Conservation (phyloP, 371 early-diverging fungal genomes). For the Gilbertella persicaria region DNA sequence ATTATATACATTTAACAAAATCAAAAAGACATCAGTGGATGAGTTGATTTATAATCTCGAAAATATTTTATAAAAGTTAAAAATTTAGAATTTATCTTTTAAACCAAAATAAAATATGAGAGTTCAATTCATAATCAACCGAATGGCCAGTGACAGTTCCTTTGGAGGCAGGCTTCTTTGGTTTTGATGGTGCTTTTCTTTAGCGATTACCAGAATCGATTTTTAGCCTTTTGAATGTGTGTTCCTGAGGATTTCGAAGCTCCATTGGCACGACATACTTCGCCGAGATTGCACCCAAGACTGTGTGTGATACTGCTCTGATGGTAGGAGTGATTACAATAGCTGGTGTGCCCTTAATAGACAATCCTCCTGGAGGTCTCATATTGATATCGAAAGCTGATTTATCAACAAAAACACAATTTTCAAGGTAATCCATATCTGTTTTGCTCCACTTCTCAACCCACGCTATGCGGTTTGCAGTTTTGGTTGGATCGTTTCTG, state of each 20-base stretch:
- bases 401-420: no score
- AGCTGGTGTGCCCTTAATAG: slow-evolving; percentile 9
- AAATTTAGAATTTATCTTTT: no score
- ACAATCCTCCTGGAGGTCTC: slow-evolving; percentile 9
- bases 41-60: no score
- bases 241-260: slow-evolving; percentile 14
- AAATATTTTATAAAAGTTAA: no score
- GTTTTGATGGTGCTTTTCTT: slow-evolving; percentile 17
- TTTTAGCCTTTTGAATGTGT: slow-evolving; percentile 8
- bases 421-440: slow-evolving; percentile 17
- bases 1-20: no score
- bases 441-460: slow-evolving; percentile 7
- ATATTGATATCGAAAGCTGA: slow-evolving; percentile 21
- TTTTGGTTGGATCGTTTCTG: slow-evolving; percentile 10
- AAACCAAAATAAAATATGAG: no score
- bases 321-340: slow-evolving; percentile 8
- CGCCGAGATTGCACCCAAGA: slow-evolving; percentile 12
- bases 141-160: slow-evolving; percentile 11
- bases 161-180: slow-evolving; percentile 15
- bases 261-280: slow-evolving; percentile 22
- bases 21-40: no score
- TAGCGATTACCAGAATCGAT: slow-evolving; percentile 16
- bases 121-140: no score
- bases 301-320: slow-evolving; percentile 14
- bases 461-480: slow-evolving; percentile 13